phyloP scores from a whole-genome alignment of 2,329 filamentous ascomycete species.

The Colletotrichum australisinense region DNA sequence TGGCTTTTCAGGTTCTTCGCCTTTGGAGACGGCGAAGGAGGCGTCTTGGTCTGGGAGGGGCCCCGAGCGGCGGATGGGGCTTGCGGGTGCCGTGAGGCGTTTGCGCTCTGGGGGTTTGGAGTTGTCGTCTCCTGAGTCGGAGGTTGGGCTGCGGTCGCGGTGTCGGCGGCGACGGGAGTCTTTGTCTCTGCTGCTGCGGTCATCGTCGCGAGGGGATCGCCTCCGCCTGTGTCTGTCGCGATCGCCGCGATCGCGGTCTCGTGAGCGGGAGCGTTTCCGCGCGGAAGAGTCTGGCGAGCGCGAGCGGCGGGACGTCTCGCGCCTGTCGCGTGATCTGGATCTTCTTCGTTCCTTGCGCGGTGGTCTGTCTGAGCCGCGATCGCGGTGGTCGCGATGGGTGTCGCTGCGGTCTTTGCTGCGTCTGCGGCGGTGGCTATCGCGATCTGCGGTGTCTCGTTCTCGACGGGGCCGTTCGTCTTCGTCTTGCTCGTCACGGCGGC shows the following conservation, averaged over 20 bases:
- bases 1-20: conserved; percentile 64
- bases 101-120: conserved; percentile 43
- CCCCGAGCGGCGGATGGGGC: conserved; percentile 48
- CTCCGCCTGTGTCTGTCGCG: conserved; percentile 40
- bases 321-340: conserved; percentile 22
- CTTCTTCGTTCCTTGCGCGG: conserved; percentile 13
- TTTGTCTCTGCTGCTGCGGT: conserved; percentile 23
- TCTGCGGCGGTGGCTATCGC: conserved; percentile 6
- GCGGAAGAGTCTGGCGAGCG: conserved; percentile 25
- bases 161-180: conserved; percentile 17
- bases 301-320: conserved; percentile 27
- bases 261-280: conserved; percentile 28
- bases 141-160: conserved; percentile 36
- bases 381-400: neutral
- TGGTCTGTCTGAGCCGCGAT: conserved; percentile 13
- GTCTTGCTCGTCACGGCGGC: conserved; percentile 15
- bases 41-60: conserved; percentile 70
- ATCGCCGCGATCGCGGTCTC: conserved; percentile 38
- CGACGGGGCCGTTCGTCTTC: conserved; percentile 15
- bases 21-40: conserved; percentile 67
- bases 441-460: conserved; percentile 14
- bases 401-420: too few species aligned
- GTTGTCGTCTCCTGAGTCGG: conserved; percentile 40
- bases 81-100: conserved; percentile 32
- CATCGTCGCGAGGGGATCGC: conserved; percentile 39